Percentiles rank a stretch among this genome's conserved stretches.
Conservation (phyloP, 192 early-diverging fungal genomes). For the Dissophora globulifera region DNA sequence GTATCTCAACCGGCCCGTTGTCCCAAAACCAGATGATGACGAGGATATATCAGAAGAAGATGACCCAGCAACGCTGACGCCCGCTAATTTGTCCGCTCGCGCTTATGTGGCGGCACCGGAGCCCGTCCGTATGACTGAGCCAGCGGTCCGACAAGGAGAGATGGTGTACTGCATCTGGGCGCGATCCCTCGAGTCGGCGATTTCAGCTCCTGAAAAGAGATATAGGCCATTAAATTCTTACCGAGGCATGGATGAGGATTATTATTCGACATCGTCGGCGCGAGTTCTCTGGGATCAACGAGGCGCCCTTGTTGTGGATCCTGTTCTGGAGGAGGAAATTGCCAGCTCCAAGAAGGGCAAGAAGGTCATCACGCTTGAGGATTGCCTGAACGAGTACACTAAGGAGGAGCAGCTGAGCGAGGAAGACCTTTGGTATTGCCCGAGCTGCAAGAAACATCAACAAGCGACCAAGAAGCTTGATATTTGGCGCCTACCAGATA, state of each 20-base stretch:
- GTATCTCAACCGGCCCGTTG: conserved; percentile 9
- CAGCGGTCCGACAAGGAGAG: conserved; percentile 23
- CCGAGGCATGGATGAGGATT: conserved; percentile 21
- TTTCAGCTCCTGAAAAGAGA: not conserved
- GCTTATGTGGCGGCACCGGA: not conserved
- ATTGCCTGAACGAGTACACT: conserved; percentile 89
- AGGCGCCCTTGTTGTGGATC: conserved; percentile 18
- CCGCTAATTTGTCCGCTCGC: not conserved
- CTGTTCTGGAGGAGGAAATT: conserved; percentile 23
- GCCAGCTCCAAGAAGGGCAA: conserved; percentile 48
- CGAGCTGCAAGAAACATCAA: conserved; percentile 69
- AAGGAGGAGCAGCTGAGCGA: conserved; percentile 89
- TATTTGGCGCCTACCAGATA: conserved; percentile 83
- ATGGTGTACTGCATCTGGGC: conserved; percentile 43
- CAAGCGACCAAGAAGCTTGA: conserved; percentile 81
- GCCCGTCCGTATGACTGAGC: conserved; percentile 12
- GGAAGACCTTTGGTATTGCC: conserved; percentile 92
- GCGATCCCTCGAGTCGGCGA: conserved; percentile 13
- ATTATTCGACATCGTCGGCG: not conserved
- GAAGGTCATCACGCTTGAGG: conserved; percentile 64
- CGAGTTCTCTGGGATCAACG: conserved; percentile 33
- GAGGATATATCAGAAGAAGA: conserved; percentile 37
- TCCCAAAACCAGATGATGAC: conserved; percentile 7
- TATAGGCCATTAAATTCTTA: not conserved
- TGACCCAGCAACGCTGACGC: conserved; percentile 5